Base-by-base conservation (phyloP, 2,329 filamentous ascomycete genomes). In the Diaporthe capsici region DNA sequence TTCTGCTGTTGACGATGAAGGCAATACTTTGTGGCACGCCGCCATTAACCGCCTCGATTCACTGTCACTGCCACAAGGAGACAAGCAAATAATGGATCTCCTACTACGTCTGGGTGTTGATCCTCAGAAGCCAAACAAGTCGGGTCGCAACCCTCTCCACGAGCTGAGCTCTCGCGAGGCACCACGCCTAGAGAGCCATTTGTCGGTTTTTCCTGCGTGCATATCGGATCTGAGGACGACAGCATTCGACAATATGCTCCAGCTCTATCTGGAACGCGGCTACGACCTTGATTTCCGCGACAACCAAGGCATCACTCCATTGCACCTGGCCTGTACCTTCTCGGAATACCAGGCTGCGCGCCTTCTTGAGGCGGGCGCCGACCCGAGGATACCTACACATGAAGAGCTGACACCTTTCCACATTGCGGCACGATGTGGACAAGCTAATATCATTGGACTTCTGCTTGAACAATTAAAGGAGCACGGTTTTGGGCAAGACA, bases 391-490 rank as follows among this genome's bases (percentile, higher is more conserved):
- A 57, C 22, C n/a, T 34, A 71, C 67, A 4, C 51, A 42, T 42
- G 67, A 71, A 51, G 67, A 22, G 3, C 31, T 71, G 67, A 57
- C 67, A 39, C 47, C 34, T 42, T 25, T 71, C 12, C 67, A 71
- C 67, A 22, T 55, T 3, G 49, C 49, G 17, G 67, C 67, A 57
- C 49, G 67, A 25, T 57, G 28, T 17, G 7, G 49, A 71, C 49
- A 71, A 57, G 49, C 47, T 13, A 71, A 71, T 12, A 71, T 71
- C 51, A 71, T 71, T 25, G 67, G 67, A n/a, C 34, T 71, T n/a
- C 13, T 51, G 49, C 67, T 71, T 22, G 51, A 44, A n/a, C 17
- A 39, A 13, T 39, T 37, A 51, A 34, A 31, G 25, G 10, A 13
- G 8, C 15, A 25, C 17, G 47, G 17, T 13, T 34, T 25, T 22